These are phyloP conservation scores for Canna indica DNA, from an alignment of 176 grass and related monocot species.

Conservation along the genomic window DNA sequence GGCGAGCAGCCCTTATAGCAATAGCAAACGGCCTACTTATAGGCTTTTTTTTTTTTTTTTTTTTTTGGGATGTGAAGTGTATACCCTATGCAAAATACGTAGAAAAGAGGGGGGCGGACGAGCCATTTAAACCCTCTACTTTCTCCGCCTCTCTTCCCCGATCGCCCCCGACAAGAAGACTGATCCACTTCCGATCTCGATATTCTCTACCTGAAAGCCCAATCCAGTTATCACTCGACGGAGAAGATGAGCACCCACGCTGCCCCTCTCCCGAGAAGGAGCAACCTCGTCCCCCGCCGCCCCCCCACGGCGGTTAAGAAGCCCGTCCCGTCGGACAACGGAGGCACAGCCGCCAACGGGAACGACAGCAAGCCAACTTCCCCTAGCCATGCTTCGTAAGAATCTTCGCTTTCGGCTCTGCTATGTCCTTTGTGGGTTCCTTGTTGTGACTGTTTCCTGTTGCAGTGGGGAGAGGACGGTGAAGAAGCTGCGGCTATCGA, in stretches of 20 bases:
- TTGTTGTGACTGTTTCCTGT: conserved; percentile 3
- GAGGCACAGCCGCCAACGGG: conserved; percentile 15
- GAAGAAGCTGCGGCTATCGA: conserved; percentile 88
- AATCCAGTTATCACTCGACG: background rate
- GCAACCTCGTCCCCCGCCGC: background rate
- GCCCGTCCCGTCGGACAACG: conserved; percentile 19
- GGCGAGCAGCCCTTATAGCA: no score
- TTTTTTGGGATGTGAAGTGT: no score
- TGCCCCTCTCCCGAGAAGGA: conserved; percentile 2
- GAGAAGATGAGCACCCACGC: conserved; percentile 7
- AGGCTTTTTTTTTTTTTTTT: no score
- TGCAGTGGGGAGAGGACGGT: conserved; percentile 77
- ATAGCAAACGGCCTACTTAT: no score
- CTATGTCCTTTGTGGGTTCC: background rate
- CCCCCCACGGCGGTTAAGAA: background rate
- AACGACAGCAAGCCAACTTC: conserved; percentile 42
- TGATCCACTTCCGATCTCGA: no score
- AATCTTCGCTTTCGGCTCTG: background rate
- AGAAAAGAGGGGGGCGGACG: no score
- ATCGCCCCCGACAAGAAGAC: background rate
- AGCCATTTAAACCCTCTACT: no score
- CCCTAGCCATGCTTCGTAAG: conserved; percentile 39
- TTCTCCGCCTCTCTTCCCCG: no score
- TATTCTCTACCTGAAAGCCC: background rate
- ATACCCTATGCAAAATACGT: no score